A percentile compares a stretch with the other conserved stretches of the same genome.
Evolutionary conservation across 2,329 filamentous ascomycete species (phyloP).

Genomic region (Sphaerulina vaccinii): DNA sequence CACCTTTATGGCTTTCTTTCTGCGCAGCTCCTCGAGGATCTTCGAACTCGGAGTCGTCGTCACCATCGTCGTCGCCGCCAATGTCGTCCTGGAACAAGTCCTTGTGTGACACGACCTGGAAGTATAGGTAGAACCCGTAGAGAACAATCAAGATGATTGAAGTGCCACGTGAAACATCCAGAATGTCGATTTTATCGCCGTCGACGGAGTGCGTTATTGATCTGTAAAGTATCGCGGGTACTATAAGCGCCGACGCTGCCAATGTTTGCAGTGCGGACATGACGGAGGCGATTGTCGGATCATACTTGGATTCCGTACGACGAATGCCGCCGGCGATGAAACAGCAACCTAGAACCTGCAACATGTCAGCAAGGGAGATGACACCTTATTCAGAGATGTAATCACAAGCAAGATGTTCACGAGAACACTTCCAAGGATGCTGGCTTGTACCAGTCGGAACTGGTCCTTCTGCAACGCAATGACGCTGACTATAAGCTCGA

Average conservation of each 20-base stretch:
- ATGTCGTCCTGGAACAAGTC: constrained; percentile 46
- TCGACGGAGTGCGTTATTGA: constrained; percentile 41
- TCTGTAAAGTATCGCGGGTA: constrained; percentile 54
- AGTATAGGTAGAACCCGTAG: constrained; percentile 55
- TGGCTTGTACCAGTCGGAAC: constrained; percentile 94
- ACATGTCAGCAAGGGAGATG: constrained; percentile 1
- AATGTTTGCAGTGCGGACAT: constrained; percentile 62
- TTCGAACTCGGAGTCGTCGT: constrained; percentile 31
- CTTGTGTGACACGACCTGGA: constrained; percentile 53
- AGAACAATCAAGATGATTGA: constrained; percentile 53
- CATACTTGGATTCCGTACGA: constrained; percentile 56
- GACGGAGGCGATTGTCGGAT: constrained; percentile 73
- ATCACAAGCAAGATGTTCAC: constrained; percentile 79
- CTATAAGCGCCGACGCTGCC: constrained; percentile 53
- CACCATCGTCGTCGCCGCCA: constrained; percentile 29
- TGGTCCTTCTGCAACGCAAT: constrained; percentile 80
- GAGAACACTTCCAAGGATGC: constrained; percentile 91
- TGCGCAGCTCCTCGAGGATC: constrained; percentile 11
- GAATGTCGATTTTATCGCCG: constrained; percentile 45
- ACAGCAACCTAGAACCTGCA: constrained; percentile 47
- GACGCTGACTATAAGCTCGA: constrained; percentile 83
- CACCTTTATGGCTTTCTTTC: constrained; percentile 22
- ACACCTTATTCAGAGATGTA: background rate
- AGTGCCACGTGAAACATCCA: constrained; percentile 54
- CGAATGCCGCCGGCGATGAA: constrained; percentile 51